Conservation (phyloP, 148 eudicot genomes). For the Dysphania ambrosioides region DNA sequence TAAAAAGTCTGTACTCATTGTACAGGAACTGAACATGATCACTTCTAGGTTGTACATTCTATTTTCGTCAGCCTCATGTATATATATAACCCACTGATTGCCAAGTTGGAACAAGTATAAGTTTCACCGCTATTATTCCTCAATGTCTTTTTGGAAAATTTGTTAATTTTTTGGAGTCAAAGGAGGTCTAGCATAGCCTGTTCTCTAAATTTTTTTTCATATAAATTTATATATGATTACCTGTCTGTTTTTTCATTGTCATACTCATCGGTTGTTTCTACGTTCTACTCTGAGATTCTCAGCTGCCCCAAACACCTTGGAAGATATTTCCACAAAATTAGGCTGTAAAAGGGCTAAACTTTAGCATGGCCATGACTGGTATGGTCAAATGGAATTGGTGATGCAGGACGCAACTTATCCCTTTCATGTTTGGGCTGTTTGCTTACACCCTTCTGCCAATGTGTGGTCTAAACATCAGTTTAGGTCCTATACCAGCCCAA, state of each 20-base stretch:
- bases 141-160: background rate
- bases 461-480: background rate
- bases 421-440: background rate
- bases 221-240: too few species aligned
- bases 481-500: background rate
- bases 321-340: background rate
- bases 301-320: background rate
- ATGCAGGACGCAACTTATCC: background rate
- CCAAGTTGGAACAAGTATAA: background rate
- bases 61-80: background rate
- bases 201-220: too few species aligned
- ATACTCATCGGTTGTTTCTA: too few species aligned
- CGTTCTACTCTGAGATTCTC: background rate
- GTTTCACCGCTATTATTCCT: background rate
- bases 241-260: too few species aligned
- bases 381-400: background rate
- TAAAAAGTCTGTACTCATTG: background rate
- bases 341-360: background rate
- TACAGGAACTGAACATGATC: background rate
- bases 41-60: background rate
- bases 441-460: background rate
- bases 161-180: too few species aligned
- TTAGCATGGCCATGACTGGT: background rate
- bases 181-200: background rate
- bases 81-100: background rate